These are phyloP conservation scores for Claviceps quebecensis DNA, from an alignment of 2,329 filamentous ascomycete genomes.

Conservation along the genomic window DNA sequence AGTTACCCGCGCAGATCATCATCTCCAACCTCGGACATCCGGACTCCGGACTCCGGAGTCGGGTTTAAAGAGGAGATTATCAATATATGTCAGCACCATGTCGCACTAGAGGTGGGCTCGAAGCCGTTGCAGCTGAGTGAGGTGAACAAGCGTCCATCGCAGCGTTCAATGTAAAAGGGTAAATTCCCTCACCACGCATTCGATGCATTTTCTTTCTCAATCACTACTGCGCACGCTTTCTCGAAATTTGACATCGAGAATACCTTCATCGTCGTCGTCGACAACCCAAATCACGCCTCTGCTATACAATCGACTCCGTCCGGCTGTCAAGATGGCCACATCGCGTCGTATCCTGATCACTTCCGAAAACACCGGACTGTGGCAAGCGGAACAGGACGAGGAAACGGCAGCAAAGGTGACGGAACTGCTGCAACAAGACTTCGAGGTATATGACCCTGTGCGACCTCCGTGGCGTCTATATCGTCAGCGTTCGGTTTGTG, in stretches of 20 bases:
- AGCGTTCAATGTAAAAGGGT: too few relatives aligned
- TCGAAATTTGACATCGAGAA: not conserved
- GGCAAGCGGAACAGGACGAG: slow-evolving; percentile 31
- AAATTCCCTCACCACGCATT: too few relatives aligned
- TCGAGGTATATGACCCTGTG: slow-evolving; percentile 31
- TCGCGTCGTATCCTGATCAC: slow-evolving; percentile 33
- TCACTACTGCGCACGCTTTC: not conserved
- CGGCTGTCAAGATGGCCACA: slow-evolving; percentile 27
- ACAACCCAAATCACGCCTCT: too few relatives aligned
- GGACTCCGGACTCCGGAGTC: too few relatives aligned
- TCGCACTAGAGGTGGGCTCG: too few relatives aligned
- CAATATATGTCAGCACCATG: too few relatives aligned
- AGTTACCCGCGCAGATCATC: too few relatives aligned
- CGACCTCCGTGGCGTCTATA: too few relatives aligned
- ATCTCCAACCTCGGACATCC: too few relatives aligned
- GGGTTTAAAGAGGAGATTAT: too few relatives aligned
- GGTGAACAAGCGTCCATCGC: too few relatives aligned
- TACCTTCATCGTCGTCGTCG: not conserved
- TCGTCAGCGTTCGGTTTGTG: not conserved
- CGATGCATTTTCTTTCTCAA: not conserved
- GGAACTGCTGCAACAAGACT: slow-evolving; percentile 61
- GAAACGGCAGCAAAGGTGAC: slow-evolving; percentile 49
- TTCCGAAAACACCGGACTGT: slow-evolving; percentile 35
- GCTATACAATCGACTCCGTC: not conserved
- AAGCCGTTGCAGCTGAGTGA: too few relatives aligned